Base-by-base conservation (phyloP, 2,329 filamentous ascomycete species). In the Colletotrichum zoysiae region DNA sequence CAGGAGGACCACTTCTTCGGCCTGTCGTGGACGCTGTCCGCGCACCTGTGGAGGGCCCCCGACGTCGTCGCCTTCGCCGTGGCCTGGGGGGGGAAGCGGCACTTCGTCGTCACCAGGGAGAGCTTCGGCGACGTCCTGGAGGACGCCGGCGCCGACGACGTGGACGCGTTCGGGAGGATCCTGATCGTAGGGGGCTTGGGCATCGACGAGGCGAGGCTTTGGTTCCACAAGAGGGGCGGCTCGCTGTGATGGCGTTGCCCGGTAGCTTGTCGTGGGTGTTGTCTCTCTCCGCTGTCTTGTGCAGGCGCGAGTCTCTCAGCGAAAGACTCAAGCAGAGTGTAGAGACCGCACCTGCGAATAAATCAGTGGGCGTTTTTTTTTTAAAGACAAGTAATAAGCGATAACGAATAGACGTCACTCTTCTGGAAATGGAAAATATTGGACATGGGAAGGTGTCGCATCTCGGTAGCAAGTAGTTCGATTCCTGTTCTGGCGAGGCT, bases 131-230 rank as follows among this genome's bases (percentile, higher is more conserved):
- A 76, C 20, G 75, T 79, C 0, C 67, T 82, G n/a, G 42, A 69
- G 9, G 76, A 80, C 76, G 81, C 85, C 62, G 76, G 77, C 79
- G 80, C 83, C 72, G 78, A 84, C 74, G 78, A 82, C 67, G 79
- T 86, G 71, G 80, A 87, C 76, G 48, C 78, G 70, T 86, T 86
- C 81, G 82, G 84, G 9, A 78, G 71, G 74, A 81, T 82, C 30
- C 75, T 80, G 50, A 76, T 82, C 33, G 77, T 79, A 76, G 76
- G 18, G 55, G 78, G 57, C 2, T 2, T 81, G 60, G 80, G 80
- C 1, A 74, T 78, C 8, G 79, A 80, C 6, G 81, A 82, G 53
- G 76, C 80, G 0, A 78, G 79, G 50, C 77, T 76, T 1, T 82
- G 79, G 80, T 80, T 82, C 26, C 58, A 71, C 16, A 65, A 58